phyloP scores from a whole-genome alignment of 441 rosid genomes.

The Capsella rubella region DNA sequence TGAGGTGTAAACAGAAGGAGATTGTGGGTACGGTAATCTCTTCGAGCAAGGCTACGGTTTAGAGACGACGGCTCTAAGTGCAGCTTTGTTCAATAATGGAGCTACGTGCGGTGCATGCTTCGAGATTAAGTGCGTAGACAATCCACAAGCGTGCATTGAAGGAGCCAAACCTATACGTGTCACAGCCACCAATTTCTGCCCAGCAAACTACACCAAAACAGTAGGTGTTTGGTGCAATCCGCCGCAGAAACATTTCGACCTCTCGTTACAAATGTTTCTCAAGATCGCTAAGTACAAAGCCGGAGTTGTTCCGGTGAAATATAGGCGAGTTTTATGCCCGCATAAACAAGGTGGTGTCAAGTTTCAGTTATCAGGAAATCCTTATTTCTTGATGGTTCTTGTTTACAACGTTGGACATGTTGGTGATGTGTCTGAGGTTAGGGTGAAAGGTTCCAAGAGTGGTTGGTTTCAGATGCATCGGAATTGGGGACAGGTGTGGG shows the following conservation, averaged over 20 bases:
- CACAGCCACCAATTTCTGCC: constrained; percentile 35
- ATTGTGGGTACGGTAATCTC: constrained; percentile 31
- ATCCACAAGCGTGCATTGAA: constrained; percentile 20
- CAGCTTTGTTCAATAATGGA: constrained; percentile 26
- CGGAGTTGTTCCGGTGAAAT: constrained; percentile 23
- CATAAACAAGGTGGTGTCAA: constrained; percentile 25
- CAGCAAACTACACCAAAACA: constrained; percentile 9
- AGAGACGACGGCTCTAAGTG: constrained; percentile 33
- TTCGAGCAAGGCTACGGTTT: constrained; percentile 33
- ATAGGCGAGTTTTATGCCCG: constrained; percentile 12
- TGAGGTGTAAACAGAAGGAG: constrained; percentile 27
- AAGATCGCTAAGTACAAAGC: constrained; percentile 36
- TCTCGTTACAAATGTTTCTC: constrained; percentile 30
- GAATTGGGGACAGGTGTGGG: constrained; percentile 34
- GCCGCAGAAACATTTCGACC: constrained; percentile 38
- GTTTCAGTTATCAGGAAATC: constrained; percentile 23
- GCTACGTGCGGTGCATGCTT: constrained; percentile 38
- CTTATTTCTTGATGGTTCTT: constrained; percentile 33
- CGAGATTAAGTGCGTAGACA: constrained; percentile 17
- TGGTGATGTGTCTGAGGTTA: constrained; percentile 29
- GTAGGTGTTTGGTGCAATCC: constrained; percentile 33
- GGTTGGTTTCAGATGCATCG: constrained; percentile 24
- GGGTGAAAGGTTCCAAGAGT: constrained; percentile 26
- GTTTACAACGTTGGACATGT: constrained; percentile 17
- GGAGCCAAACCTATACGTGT: constrained; percentile 18